Base-by-base conservation (phyloP, 2,329 filamentous ascomycete genomes). In the Cercospora citrullina region DNA sequence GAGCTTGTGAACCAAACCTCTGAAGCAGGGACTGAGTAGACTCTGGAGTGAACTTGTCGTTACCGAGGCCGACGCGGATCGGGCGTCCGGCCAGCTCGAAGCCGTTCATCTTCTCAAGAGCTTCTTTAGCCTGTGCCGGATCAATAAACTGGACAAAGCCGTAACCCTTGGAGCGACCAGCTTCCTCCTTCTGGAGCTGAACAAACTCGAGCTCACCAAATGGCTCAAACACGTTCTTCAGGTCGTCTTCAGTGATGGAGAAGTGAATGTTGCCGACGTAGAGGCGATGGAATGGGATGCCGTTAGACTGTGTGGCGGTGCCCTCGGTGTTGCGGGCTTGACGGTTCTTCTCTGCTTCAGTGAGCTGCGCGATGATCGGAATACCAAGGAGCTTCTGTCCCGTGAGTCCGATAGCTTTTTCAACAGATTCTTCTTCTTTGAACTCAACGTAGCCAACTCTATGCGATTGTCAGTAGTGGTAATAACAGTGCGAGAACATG, bases 251-350 rank as follows among this genome's bases (percentile, higher is more conserved):
- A 78, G 93, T 97, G 79, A 99, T 96, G 80, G 93, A 97, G 87
- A 99, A 99, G 84, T 99, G 95, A 75, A 99, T 98, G 80, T 99
- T 99, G 81, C 95, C 95, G 74, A 99, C 94, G 81, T 98, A 99
- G 68, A 99, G 90, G 74, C 96, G 92, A 82, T 99, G 95, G 84
- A 98, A 98, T 26, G 95, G 95, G 68, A 96, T 90, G 69, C 92
- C 91, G 79, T 94, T 94, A 68, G 91, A 89, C 74, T 92, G 88
- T 72, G 86, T 89, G 72, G 86, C 86, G 60, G 85, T 81, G 62
- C 87, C 84, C 75, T 95, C 91, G 63, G 91, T 87, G 72, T 88
- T 94, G 74, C 94, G 93, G 72, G 93, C 93, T 85, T 97, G 94
- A 75, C 95, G 93, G 79, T 99, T 99, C 86, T 99, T 99, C 82